Percentiles rank a stretch among this genome's conserved stretches.
phyloP scores from a whole-genome alignment of 768 basidiomycete species.

The Agrocybe praecox region DNA sequence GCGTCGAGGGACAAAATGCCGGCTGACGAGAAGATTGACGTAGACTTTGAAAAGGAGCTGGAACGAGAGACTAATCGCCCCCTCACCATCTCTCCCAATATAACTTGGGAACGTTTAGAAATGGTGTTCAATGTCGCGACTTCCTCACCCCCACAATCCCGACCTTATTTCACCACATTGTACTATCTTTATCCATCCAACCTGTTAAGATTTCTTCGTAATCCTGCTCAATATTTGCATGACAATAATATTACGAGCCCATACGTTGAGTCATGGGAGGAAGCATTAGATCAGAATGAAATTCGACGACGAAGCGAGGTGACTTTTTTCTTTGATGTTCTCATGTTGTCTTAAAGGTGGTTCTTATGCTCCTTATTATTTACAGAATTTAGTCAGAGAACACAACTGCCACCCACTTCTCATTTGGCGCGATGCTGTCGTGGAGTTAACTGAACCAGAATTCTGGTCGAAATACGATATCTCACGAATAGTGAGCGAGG shows the following conservation, averaged over 20 bases:
- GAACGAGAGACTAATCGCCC: constrained; percentile 37
- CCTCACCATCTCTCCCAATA: constrained; percentile 51
- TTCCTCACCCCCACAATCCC: constrained; percentile 60
- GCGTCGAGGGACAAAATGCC: constrained; percentile 29
- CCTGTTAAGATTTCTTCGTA: constrained; percentile 75
- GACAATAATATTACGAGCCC: constrained; percentile 54
- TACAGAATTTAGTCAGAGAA: constrained; percentile 65
- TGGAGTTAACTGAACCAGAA: constrained; percentile 64
- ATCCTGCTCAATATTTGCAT: constrained; percentile 65
- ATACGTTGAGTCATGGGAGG: constrained; percentile 72
- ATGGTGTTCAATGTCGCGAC: constrained; percentile 54
- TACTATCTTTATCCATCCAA: constrained; percentile 95
- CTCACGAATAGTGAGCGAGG: constrained; percentile 65
- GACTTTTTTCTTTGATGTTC: constrained; percentile 17
- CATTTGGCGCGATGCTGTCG: constrained; percentile 62
- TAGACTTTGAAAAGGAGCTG: constrained; percentile 41
- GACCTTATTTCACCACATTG: constrained; percentile 73
- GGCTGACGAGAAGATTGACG: constrained; percentile 31
- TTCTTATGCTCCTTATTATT: background rate
- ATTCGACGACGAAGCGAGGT: constrained; percentile 78
- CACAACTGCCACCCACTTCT: constrained; percentile 77
- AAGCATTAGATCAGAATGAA: constrained; percentile 66
- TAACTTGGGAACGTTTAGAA: constrained; percentile 73
- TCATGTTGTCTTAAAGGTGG: background rate
- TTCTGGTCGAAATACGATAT: constrained; percentile 71